Percentiles rank a stretch among this genome's conserved stretches.
These are phyloP conservation scores for Pseudonitzschia pungens DNA, from an alignment of 108 stramenopile species.

Conservation along the genomic window DNA sequence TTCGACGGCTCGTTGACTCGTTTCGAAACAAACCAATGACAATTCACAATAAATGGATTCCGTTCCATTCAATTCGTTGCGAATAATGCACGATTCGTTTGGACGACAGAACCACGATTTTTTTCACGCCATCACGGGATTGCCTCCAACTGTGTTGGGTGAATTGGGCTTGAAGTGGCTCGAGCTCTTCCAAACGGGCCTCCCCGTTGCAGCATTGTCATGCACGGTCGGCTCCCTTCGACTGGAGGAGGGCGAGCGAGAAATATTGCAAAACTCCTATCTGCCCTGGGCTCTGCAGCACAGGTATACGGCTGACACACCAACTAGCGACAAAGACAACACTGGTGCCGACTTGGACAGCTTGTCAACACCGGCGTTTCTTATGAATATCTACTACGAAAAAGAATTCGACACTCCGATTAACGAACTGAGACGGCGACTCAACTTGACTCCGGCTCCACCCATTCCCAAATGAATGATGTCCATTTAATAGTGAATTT, in stretches of 20 bases:
- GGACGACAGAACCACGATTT: constrained; percentile 81
- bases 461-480: not conserved
- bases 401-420: constrained; percentile 80
- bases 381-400: constrained; percentile 85
- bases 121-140: constrained; percentile 90
- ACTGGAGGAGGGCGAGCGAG: constrained; percentile 39
- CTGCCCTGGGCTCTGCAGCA: constrained; percentile 78
- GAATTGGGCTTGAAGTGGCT: constrained; percentile 97
- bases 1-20: not conserved
- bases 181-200: constrained; percentile 93
- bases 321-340: not conserved
- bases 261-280: constrained; percentile 52
- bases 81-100: not conserved
- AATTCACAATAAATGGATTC: too few species aligned
- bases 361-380: constrained; percentile 18
- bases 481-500: not conserved
- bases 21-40: not conserved
- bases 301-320: not conserved
- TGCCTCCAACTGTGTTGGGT: constrained; percentile 94
- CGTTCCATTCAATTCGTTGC: not conserved
- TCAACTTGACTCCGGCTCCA: constrained; percentile 74
- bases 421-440: constrained; percentile 52
- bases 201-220: constrained; percentile 85
- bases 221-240: constrained; percentile 62
- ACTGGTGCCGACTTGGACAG: not conserved